Evolutionary conservation across 192 early-diverging fungal species (phyloP).

Genomic region (Phlyctochytrium arcticum): DNA sequence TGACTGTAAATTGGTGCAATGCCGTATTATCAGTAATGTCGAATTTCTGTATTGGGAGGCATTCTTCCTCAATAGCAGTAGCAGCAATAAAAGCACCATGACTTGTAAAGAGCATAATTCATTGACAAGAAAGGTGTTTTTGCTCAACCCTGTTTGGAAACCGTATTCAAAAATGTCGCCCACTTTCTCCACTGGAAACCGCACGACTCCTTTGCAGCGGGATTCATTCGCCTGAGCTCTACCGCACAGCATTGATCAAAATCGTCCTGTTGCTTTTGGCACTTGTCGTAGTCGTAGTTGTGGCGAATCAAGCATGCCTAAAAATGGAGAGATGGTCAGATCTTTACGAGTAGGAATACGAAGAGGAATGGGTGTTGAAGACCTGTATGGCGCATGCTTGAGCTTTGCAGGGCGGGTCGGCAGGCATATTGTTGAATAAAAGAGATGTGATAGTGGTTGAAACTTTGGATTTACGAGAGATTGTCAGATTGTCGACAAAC

Average conservation of each 20-base stretch:
- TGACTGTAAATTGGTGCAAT: too few species aligned
- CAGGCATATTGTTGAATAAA: too few species aligned
- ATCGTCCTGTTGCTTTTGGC: background rate
- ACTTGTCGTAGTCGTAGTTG: background rate
- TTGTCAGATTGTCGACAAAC: too few species aligned
- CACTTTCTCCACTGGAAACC: constrained; percentile 3
- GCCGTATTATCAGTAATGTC: too few species aligned
- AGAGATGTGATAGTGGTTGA: too few species aligned
- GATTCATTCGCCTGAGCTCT: background rate
- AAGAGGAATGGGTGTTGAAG: background rate
- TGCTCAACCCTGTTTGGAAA: background rate
- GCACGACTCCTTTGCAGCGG: background rate
- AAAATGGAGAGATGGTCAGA: background rate
- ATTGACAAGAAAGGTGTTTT: background rate
- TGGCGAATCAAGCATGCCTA: constrained; percentile 5
- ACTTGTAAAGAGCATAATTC: background rate
- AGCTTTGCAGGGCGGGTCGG: constrained; percentile 2
- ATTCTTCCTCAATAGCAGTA: background rate
- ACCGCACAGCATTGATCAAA: constrained; percentile 3
- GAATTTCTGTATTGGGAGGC: background rate
- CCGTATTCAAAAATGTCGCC: background rate
- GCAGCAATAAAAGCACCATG: background rate
- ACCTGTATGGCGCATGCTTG: background rate
- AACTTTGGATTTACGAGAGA: too few species aligned
- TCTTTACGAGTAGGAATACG: background rate